Base-by-base conservation (phyloP, 805 yeast species). In the Priceomyces melissophilus region DNA sequence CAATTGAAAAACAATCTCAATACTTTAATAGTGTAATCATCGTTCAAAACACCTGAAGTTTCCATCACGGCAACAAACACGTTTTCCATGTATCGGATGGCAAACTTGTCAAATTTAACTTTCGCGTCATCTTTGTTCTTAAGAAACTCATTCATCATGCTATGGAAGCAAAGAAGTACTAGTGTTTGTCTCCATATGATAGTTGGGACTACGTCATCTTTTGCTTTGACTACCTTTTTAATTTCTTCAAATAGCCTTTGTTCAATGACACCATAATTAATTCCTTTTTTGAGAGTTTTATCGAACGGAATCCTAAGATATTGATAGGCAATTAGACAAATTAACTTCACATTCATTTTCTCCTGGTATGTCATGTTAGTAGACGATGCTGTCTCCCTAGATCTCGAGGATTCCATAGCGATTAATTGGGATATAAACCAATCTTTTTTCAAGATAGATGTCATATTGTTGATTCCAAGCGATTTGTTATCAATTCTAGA, bases 1-100 rank as follows among this genome's bases (percentile, higher is more conserved):
- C 87, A 83, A 41, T 76, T 73, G 16, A 77, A 63, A 32, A 76
- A 54, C 8, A 83, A 59, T 49, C 90, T 67, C 0, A 78, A 31
- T 14, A 45, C 30, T 8, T 50, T 43, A 20, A 60, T 47, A 15
- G 47, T 42, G n/a, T 32, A 13, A 10, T 49, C 49, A 10, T 49
- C 13, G 6, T 28, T 12, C 10, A 32, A 28, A 12, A 6, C 27
- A 4, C 30, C 36, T 7, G 29, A 12, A 11, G 37, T 16, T 16
- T 40, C 31, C 2, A 31, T 10, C 13, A 47, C 34, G 7, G 35
- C 29, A 14, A 43, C 48, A 10, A 55, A 42, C n/a, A 58, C 16
- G 16, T 43, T 42, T 13, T 57, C 61, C 28, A 58, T 36, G 40
- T 51, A 57, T 12, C 58, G 45, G 31, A 56, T 51, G 4, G 44